phyloP scores from a whole-genome alignment of 2,329 filamentous ascomycete species.

The Aspergillus neotritici region DNA sequence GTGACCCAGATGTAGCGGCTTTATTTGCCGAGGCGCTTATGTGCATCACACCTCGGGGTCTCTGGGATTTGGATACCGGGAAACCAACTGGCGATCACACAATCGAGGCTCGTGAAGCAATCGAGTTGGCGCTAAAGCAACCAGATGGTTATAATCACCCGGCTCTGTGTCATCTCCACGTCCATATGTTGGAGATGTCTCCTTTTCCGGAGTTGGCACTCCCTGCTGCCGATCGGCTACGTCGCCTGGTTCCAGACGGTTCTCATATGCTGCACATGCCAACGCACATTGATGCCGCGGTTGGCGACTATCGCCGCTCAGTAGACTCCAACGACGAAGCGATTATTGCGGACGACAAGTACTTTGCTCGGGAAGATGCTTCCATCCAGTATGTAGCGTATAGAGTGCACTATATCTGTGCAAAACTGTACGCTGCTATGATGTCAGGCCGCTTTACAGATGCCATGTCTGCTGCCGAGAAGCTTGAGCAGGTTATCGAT shows the following conservation, averaged over 20 bases:
- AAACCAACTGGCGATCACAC: conserved; percentile 37
- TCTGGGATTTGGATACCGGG: conserved; percentile 56
- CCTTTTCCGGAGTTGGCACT: conserved; percentile 57
- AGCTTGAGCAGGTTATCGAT: conserved; percentile 10
- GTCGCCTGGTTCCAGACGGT: conserved; percentile 59
- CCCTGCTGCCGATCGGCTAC: conserved; percentile 55
- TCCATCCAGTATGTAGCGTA: no score
- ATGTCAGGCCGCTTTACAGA: conserved; percentile 14
- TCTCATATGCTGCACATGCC: conserved; percentile 73
- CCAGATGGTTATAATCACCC: conserved; percentile 53
- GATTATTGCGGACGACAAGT: conserved; percentile 62
- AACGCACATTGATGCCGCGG: conserved; percentile 65
- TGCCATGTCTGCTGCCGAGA: conserved; percentile 13
- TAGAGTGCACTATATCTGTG: conserved; percentile 13
- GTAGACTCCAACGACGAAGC: conserved; percentile 62
- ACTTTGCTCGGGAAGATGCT: conserved; percentile 51
- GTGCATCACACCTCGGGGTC: conserved; percentile 58
- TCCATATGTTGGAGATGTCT: conserved; percentile 74
- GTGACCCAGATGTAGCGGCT: conserved; percentile 56
- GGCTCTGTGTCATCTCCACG: conserved; percentile 67
- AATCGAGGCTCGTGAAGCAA: conserved; percentile 48
- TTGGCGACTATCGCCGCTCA: conserved; percentile 64
- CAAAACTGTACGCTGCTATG: conserved; percentile 15
- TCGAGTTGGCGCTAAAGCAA: conserved; percentile 54
- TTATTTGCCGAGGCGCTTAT: conserved; percentile 60